phyloP scores from a whole-genome alignment of 2,329 filamentous ascomycete genomes.

The Bertia moriformis region DNA sequence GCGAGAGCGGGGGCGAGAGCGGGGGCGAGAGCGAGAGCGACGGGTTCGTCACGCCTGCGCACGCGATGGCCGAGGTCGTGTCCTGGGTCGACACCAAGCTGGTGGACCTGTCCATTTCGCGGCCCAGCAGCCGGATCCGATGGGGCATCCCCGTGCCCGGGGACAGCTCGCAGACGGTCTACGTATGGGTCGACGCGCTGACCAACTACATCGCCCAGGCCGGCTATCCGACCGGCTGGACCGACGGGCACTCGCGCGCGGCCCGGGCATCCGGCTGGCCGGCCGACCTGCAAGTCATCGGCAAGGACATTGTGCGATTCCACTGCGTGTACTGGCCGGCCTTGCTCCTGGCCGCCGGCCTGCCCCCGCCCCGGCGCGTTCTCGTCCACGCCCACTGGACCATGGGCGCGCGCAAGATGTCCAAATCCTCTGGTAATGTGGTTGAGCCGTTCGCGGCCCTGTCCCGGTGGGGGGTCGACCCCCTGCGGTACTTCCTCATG shows the following conservation, averaged over 20 bases:
- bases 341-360: constrained; percentile 73
- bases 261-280: constrained; percentile 65
- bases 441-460: constrained; percentile 89
- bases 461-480: constrained; percentile 74
- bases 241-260: constrained; percentile 41
- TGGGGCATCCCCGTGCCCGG: constrained; percentile 87
- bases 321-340: constrained; percentile 98
- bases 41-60: constrained; percentile 59
- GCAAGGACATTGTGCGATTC: constrained; percentile 92
- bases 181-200: constrained; percentile 93
- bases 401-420: constrained; percentile 84
- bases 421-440: constrained; percentile 85
- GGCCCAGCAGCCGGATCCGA: constrained; percentile 59
- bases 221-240: constrained; percentile 65
- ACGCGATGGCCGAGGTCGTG: constrained; percentile 66
- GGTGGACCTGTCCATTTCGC: constrained; percentile 76
- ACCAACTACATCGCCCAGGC: constrained; percentile 84
- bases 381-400: constrained; percentile 93
- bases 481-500: constrained; percentile 78
- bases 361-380: constrained; percentile 66
- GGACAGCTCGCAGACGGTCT: constrained; percentile 77
- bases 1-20: too few relatives aligned
- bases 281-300: constrained; percentile 79
- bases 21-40: too few relatives aligned
- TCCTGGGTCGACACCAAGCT: constrained; percentile 64